Base-by-base conservation (phyloP, 2,329 filamentous ascomycete species). In the Diaporthe sp. region DNA sequence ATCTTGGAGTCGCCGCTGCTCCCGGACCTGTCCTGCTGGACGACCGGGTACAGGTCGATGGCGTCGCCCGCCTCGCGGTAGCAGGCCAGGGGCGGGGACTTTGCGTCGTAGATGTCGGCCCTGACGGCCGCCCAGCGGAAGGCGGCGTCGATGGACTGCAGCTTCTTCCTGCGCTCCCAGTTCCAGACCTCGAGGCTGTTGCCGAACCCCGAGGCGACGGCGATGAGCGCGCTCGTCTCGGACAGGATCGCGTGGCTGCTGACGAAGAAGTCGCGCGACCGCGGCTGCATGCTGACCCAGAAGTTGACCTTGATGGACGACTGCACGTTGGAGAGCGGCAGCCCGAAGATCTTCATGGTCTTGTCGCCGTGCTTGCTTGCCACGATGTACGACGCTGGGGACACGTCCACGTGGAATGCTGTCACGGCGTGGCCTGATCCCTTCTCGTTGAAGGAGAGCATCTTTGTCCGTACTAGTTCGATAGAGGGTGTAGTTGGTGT, bases 261-360 rank as follows among this genome's bases (percentile, higher is more conserved):
- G n/a, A 86, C 84, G 71, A 86, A 81, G 76, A 86, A 86, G 53
- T 86, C 84, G 70, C 85, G 83, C 4, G 83, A 85, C 0, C 85
- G 82, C 2, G 80, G 78, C 61, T 82, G 83, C 5, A 84, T 83
- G 9, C 83, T 83, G 2, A 84, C 84, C 73, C 85, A 86, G 15
- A 84, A 83, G 4, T 82, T 82, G 55, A 85, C 80, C 51, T 85
- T 86, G 79, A 86, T 78, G 37, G 78, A 76, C 65, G 77, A 81
- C 51, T 79, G 78, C 3, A 82, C 73, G 37, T 77, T 77, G 37
- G 80, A 79, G 25, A 75, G 79, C 31, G 79, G 78, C 28, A 81
- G 78, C 9, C 79, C 79, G 77, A 80, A 80, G 58, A 82, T 78
- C 58, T 78, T 77, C 77, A 82, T 78, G 37, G 80, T 78, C 61